These are phyloP conservation scores for Tilletia indica DNA, from an alignment of 1,284 basidiomycete genomes.

Conservation along the genomic window DNA sequence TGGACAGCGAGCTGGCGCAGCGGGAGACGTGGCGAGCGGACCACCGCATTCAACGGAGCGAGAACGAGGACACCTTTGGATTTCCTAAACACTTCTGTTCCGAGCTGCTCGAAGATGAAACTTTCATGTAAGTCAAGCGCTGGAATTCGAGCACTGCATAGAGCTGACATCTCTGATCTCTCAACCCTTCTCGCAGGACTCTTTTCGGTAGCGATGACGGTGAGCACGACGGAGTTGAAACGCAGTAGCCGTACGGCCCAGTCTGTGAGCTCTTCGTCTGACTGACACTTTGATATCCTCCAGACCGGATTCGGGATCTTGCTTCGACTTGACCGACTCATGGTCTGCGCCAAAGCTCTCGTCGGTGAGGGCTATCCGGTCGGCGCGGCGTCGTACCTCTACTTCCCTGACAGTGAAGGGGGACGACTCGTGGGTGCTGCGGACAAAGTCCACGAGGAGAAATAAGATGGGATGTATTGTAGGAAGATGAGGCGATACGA, in stretches of 20 bases:
- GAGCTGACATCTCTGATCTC: not conserved
- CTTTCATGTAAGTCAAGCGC: constrained; percentile 56
- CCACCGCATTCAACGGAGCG: constrained; percentile 24
- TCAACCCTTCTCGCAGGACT: not conserved
- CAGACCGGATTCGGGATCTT: constrained; percentile 60
- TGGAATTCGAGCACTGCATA: too few relatives aligned
- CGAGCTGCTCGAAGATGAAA: constrained; percentile 63
- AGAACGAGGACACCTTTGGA: constrained; percentile 29
- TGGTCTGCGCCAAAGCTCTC: constrained; percentile 73
- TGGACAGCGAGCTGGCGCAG: constrained; percentile 54
- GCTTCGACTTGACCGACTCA: constrained; percentile 68
- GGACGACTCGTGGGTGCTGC: too few relatives aligned
- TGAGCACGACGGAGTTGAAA: constrained; percentile 19
- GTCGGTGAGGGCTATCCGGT: constrained; percentile 71
- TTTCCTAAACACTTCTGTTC: constrained; percentile 3
- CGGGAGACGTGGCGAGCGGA: not conserved
- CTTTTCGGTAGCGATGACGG: constrained; percentile 9
- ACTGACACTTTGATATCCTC: not conserved
- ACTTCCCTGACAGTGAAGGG: not conserved
- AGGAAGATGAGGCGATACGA: too few relatives aligned
- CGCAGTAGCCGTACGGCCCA: constrained; percentile 61
- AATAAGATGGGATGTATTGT: too few relatives aligned
- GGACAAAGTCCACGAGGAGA: too few relatives aligned
- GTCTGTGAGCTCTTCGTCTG: constrained; percentile 34
- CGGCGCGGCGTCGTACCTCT: not conserved